Evolutionary conservation across 257 asterid genomes (phyloP).

Genomic region (Solanum rostratum): DNA sequence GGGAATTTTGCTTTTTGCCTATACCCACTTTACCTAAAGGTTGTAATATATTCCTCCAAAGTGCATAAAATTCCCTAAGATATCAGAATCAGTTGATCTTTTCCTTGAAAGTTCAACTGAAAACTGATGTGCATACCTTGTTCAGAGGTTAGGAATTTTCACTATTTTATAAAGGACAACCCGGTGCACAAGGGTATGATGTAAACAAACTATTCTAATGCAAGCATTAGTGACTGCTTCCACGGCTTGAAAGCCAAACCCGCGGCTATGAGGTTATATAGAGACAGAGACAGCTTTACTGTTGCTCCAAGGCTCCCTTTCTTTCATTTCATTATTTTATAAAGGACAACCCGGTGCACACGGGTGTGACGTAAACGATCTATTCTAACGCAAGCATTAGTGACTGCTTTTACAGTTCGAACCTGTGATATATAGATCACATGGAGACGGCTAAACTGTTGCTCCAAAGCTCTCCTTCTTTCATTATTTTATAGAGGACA

Average conservation of each 20-base stretch:
- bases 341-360: background rate
- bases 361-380: background rate
- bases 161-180: background rate
- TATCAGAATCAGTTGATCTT: constrained; percentile 60
- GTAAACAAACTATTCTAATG: background rate
- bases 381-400: background rate
- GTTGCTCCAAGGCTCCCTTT: background rate
- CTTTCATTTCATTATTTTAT: background rate
- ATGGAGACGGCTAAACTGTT: background rate
- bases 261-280: background rate
- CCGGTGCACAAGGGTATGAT: background rate
- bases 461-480: background rate
- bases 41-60: constrained; percentile 50
- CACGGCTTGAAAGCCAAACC: background rate
- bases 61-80: constrained; percentile 44
- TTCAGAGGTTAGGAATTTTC: constrained; percentile 11
- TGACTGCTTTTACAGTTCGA: background rate
- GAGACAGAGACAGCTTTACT: background rate
- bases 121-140: constrained; percentile 25
- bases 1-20: constrained; percentile 25
- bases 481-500: background rate
- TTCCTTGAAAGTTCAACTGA: constrained; percentile 25
- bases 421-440: background rate
- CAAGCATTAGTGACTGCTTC: background rate
- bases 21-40: constrained; percentile 35